These are phyloP conservation scores for Pseudofabraea citricarpa DNA, from an alignment of 2,329 filamentous ascomycete genomes.

Conservation along the genomic window DNA sequence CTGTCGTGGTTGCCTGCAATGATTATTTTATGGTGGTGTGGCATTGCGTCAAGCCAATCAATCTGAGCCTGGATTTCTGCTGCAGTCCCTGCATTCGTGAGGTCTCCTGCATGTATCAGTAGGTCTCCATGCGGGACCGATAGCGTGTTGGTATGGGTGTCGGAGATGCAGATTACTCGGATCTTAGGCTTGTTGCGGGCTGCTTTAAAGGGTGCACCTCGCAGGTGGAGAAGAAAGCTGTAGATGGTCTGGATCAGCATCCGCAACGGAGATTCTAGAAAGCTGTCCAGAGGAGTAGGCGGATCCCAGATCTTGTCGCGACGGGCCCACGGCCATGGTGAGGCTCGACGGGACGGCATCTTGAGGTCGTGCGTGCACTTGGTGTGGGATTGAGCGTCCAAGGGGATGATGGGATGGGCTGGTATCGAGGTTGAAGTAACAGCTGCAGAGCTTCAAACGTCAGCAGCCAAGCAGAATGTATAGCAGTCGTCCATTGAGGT, in stretches of 20 bases:
- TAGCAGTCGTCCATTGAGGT: too few relatives aligned
- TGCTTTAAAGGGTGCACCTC: constrained; percentile 58
- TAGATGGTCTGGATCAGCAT: constrained; percentile 60
- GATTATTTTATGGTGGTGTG: constrained; percentile 75
- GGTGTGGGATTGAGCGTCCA: neutral
- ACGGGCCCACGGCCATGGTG: constrained; percentile 23
- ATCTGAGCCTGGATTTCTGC: constrained; percentile 76
- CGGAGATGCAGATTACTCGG: constrained; percentile 81
- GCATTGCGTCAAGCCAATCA: constrained; percentile 72
- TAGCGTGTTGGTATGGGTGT: constrained; percentile 70
- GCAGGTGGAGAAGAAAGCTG: constrained; percentile 59
- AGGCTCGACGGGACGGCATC: constrained; percentile 4
- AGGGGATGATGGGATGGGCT: neutral
- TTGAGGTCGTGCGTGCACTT: neutral
- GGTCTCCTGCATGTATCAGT: constrained; percentile 84
- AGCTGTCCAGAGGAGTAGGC: constrained; percentile 50
- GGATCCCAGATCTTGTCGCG: constrained; percentile 23
- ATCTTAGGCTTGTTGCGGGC: constrained; percentile 52
- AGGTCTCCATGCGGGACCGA: constrained; percentile 74
- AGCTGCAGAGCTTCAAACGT: too few relatives aligned
- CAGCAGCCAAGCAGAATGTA: too few relatives aligned
- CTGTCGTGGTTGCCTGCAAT: constrained; percentile 88
- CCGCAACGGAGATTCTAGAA: constrained; percentile 65
- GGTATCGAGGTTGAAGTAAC: too few relatives aligned
- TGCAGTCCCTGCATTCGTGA: constrained; percentile 68